These are phyloP conservation scores for Solanum okadae DNA, from an alignment of 257 asterid genomes.

Conservation along the genomic window DNA sequence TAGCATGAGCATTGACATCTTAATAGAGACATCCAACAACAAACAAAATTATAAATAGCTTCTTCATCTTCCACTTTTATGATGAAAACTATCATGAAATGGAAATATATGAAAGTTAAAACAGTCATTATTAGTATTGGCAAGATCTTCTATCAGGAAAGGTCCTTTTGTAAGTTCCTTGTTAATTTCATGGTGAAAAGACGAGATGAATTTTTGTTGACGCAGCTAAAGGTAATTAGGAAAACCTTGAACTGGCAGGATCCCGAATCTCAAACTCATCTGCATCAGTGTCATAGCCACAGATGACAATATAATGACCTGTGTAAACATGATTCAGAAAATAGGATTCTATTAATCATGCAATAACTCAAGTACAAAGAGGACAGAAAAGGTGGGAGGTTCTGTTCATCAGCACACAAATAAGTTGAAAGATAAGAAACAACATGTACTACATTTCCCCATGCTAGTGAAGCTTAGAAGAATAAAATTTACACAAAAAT, in stretches of 20 bases:
- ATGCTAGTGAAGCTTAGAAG: not conserved
- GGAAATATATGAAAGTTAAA: not conserved
- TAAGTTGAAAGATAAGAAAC: not conserved
- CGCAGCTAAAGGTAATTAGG: not conserved
- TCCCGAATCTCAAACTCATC: constrained; percentile 95
- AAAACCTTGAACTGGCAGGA: constrained; percentile 89
- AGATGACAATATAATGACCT: constrained; percentile 87
- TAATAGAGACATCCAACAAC: not conserved
- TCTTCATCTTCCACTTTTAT: not conserved
- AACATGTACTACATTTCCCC: not conserved
- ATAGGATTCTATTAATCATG: not conserved
- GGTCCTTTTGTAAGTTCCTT: not conserved
- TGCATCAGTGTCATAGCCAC: constrained; percentile 74
- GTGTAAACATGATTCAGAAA: not conserved
- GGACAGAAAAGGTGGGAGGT: not conserved
- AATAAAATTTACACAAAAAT: not conserved
- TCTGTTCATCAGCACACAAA: not conserved
- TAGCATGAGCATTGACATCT: not conserved
- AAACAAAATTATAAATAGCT: not conserved
- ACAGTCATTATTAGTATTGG: not conserved
- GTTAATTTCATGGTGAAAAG: not conserved
- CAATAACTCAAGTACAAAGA: not conserved
- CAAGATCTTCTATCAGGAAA: not conserved
- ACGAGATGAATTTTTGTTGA: not conserved
- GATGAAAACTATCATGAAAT: not conserved